A percentile compares a stretch with the other conserved stretches of the same genome.
Evolutionary conservation across 148 eudicot species (phyloP).

Genomic region (Arbutus unedo): DNA sequence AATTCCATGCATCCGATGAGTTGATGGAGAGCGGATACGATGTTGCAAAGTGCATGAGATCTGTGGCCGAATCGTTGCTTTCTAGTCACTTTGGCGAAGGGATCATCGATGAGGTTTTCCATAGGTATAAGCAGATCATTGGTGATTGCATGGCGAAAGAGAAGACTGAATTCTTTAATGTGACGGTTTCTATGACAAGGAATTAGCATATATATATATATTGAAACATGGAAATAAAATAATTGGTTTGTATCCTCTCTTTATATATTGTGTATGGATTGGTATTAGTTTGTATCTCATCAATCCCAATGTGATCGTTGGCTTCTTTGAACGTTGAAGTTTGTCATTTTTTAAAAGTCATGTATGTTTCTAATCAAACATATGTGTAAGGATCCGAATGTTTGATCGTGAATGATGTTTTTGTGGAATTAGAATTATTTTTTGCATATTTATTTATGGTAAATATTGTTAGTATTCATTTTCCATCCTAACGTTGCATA

Average conservation of each 20-base stretch:
- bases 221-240: not conserved
- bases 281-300: not conserved
- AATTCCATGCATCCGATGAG: not conserved
- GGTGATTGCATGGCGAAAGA: slow-evolving; percentile 32
- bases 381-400: too few relatives aligned
- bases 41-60: slow-evolving; percentile 38
- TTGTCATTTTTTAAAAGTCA: too few relatives aligned
- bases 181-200: slow-evolving; percentile 39
- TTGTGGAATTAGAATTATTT: too few relatives aligned
- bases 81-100: slow-evolving; percentile 42
- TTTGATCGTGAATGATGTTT: too few relatives aligned
- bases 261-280: not conserved
- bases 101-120: slow-evolving; percentile 39
- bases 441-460: too few relatives aligned
- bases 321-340: too few relatives aligned
- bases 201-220: not conserved
- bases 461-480: too few relatives aligned
- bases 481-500: too few relatives aligned
- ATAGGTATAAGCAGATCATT: slow-evolving; percentile 22
- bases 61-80: slow-evolving; percentile 50
- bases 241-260: not conserved
- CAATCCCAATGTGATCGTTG: too few relatives aligned
- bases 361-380: too few relatives aligned
- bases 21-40: slow-evolving; percentile 1
- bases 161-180: slow-evolving; percentile 35